Evolutionary conservation across 176 grass and related monocot species (phyloP).

Genomic region (Canna indica): DNA sequence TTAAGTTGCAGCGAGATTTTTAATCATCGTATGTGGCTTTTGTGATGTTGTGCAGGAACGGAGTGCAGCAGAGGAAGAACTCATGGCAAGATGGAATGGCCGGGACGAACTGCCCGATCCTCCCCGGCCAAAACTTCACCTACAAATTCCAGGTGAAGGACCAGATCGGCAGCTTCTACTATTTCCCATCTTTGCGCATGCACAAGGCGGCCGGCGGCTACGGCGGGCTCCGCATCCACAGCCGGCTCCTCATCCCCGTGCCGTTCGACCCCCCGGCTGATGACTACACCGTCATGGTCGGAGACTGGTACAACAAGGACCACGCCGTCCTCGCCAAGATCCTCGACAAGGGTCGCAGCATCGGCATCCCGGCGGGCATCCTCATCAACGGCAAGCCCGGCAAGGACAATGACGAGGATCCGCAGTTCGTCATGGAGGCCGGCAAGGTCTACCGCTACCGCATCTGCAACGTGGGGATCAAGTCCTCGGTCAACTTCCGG

Average conservation of each 20-base stretch:
- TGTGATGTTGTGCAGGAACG: not conserved
- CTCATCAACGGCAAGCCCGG: not conserved
- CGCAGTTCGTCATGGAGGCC: not conserved
- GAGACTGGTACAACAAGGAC: slow-evolving; percentile 8
- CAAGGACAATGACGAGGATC: not conserved
- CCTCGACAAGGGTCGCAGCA: not conserved
- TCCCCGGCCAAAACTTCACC: slow-evolving; percentile 3
- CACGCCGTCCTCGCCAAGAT: not conserved
- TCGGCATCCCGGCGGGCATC: not conserved
- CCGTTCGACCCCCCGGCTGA: slow-evolving; percentile 9
- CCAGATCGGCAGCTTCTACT: slow-evolving; percentile 45
- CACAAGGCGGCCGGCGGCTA: slow-evolving; percentile 12
- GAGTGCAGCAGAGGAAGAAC: slow-evolving; percentile 10
- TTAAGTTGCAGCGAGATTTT: not conserved
- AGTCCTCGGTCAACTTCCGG: not conserved
- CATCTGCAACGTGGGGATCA: not conserved
- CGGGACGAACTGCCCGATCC: slow-evolving; percentile 8
- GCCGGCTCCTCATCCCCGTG: slow-evolving; percentile 8
- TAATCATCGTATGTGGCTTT: not conserved
- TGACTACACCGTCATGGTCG: slow-evolving; percentile 3
- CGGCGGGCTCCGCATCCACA: slow-evolving; percentile 4
- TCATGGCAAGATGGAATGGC: slow-evolving; percentile 4
- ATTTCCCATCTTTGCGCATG: slow-evolving; percentile 21
- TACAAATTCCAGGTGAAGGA: slow-evolving; percentile 78
- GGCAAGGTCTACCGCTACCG: not conserved